Base-by-base conservation (phyloP, 257 asterid species). In the Haberlea rhodopensis region DNA sequence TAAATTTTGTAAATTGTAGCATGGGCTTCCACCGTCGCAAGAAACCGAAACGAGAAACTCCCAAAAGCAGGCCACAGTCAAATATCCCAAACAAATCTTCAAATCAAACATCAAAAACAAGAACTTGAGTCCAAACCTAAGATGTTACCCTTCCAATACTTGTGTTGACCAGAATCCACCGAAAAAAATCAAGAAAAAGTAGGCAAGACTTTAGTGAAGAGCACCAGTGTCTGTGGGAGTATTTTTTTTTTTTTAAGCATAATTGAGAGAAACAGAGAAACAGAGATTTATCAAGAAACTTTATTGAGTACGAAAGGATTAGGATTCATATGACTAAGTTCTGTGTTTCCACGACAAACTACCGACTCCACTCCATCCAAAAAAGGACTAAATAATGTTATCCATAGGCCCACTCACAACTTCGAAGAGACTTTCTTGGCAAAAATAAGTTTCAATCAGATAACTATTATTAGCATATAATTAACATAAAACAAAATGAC, bases 281-380 rank as follows among this genome's bases (percentile, higher is more conserved):
- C 58, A 57, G 13, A 15, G 64, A n/a, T n/a, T n/a, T n/a, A n/a
- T n/a, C n/a, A n/a, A 57, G 64, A 1, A 68, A 55, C 28, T 15
- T 67, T 15, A 26, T 26, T 24, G 69, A 60, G 67, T 24, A 40
- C 62, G 40, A 65, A 34, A 37, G 11, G 72, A 75, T 69, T 62
- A 75, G 60, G 66, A 68, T 68, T 60, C 83, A 60, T 71, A 77
- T 74, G 83, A 71, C 32, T 67, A 40, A 52, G 78, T 28, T 37
- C 74, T 20, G 53, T 23, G 52, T 28, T 54, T 51, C 11, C 60
- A 48, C 57, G 71, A 71, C 73, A 68, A 63, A 52, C 63, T 27
- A 62, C 52, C 62, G 53, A 67, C 71, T 18, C 63, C 16, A 6
- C 29, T 20, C 16, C n/a, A 10, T 11, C 46, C 22, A 34, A 13